Base-by-base conservation (phyloP, 1,139 yeast species). In the Saccharomycopsis crataegensis region DNA sequence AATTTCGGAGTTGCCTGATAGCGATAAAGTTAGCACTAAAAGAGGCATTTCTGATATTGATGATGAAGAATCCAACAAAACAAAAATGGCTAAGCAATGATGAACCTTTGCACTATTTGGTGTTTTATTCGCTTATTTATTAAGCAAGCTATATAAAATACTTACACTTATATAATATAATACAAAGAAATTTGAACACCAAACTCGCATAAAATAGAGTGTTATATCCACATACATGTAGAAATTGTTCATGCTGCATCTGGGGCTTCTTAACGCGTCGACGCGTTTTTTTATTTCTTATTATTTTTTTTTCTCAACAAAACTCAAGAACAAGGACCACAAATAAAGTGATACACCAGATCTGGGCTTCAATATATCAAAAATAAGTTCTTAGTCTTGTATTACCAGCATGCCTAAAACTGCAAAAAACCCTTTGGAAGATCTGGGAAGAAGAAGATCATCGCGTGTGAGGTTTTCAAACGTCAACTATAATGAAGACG, bases 381-480 rank as follows among this genome's bases (percentile, higher is more conserved):
- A 12, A 14, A 37, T n/a, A 37, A 14, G n/a, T 37, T 37, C 41
- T 14, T 14, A 37, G 2, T 37, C 14, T 37, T n/a, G 41, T n/a
- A 14, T n/a, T 37, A 37, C 41, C n/a, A 37, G 4, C 14, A 42
- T 42, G 44, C 44, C 44, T 42, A 11, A 11, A 3, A 22, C 12
- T 12, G 2, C 12, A 9, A 11, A 22, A 42, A 36, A n/a, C 40
- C n/a, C 40, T 36, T 36, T n/a, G n/a, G n/a, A 36, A 11, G n/a
- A 3, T 3, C n/a, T 11, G 11, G n/a, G 40, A 11, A 36, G 40
- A 34, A 37, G 43, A 58, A 60, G 46, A 31, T 48, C 46, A n/a
- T 9, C 3, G 60, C 46, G 46, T 33, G 9, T n/a, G 28, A 46
- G 43, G 16, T 14, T 12, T 8, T 14, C 34, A 6, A 14, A 22